Base-by-base conservation (phyloP, 495 filamentous ascomycete genomes). In the Neurospora terricola region DNA sequence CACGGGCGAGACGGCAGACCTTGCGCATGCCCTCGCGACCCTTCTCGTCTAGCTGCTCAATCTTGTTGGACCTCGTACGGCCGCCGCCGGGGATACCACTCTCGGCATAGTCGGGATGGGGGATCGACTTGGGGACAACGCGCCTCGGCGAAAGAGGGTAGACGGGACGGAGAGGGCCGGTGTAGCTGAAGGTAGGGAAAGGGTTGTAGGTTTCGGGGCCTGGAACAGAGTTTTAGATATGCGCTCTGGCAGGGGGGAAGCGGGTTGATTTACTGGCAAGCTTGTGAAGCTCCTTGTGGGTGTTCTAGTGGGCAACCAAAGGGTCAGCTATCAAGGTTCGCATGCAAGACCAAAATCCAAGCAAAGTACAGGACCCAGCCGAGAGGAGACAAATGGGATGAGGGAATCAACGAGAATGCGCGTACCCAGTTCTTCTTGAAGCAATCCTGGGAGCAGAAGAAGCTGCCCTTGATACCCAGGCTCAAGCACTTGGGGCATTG, bases 401-500 rank as follows among this genome's bases (percentile, higher is more conserved):
- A 23, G 12, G 45, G 27, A 34, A 62, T 8, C 54, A 34, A 62
- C 34, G 14, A 34, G 27, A 16, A 34, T 62, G 5, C 23, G 70
- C 91, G 79, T 88, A 98, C 96, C 96, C 96, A 99, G 84, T 93
- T 98, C 79, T 89, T 89, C 86, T 97, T 98, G 85, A 99, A 99
- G 87, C 96, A 99, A 78, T 98, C 96, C 80, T 99, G 96, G 12
- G 94, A 94, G 85, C 96, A 99, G 86, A 98, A 99, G 82, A 89
- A 97, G 83, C 93, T 96, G 79, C 95, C 93, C 78, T 92, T 94
- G 74, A 88, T 83, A 69, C 92, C 94, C 70, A 92, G 81, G 82
- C 94, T 97, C 73, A 97, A 85, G 77, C 96, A 99, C 68, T 92
- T 98, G 36, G 96, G 96, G 84, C 96, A 99, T 80, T 98, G 94